Conservation (phyloP, 2,329 filamentous ascomycete genomes). For the Pseudogymnoascus sp. region DNA sequence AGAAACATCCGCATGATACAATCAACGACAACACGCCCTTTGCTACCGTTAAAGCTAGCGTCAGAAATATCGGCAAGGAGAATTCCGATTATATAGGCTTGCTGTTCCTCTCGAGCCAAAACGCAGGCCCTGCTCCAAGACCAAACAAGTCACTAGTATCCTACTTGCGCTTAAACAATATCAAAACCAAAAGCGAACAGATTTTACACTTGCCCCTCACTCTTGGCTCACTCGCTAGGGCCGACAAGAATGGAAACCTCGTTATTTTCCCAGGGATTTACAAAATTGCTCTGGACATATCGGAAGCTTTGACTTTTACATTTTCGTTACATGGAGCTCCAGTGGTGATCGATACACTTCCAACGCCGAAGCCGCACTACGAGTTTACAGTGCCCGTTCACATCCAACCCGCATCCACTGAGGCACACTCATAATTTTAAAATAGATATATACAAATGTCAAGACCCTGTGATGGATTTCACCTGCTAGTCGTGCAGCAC, state of each 20-base stretch:
- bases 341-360: neutral
- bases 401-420: neutral
- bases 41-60: slow-evolving; percentile 30
- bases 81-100: slow-evolving; percentile 47
- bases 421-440: neutral
- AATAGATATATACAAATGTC: neutral
- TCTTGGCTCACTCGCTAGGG: slow-evolving; percentile 42
- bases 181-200: slow-evolving; percentile 24
- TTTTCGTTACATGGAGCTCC: neutral
- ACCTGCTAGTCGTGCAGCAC: too few species aligned
- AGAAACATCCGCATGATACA: neutral
- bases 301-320: neutral
- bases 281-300: slow-evolving; percentile 37
- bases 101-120: slow-evolving; percentile 40
- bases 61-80: slow-evolving; percentile 43
- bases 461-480: too few species aligned
- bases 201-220: slow-evolving; percentile 36
- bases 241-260: slow-evolving; percentile 42
- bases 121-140: slow-evolving; percentile 39
- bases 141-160: slow-evolving; percentile 46
- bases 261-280: slow-evolving; percentile 49
- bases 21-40: slow-evolving; percentile 26
- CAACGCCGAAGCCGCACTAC: neutral
- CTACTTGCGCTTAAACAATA: slow-evolving; percentile 35
- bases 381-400: neutral